Conservation (phyloP, 306 rosid species). For the Vigna radiata region DNA sequence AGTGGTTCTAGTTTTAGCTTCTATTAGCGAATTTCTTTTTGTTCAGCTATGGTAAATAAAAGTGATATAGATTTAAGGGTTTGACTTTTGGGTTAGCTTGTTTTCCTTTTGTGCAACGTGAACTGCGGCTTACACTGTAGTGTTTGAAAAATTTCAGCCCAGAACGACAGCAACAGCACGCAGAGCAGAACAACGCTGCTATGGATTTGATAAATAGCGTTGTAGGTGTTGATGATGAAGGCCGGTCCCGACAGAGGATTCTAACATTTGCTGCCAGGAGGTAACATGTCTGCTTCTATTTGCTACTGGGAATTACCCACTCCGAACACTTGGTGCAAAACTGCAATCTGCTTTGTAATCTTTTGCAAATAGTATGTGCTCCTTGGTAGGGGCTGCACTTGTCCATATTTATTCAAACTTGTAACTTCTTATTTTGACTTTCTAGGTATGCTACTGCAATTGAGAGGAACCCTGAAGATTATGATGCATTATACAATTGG, state of each 20-base stretch:
- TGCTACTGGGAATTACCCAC: constrained; percentile 1
- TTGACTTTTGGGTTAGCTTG: constrained; percentile 6
- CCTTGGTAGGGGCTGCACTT: neutral
- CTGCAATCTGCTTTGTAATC: constrained; percentile 23
- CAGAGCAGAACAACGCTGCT: constrained; percentile 78
- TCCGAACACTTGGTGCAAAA: neutral
- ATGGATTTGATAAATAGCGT: constrained; percentile 93
- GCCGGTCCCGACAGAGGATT: constrained; percentile 96
- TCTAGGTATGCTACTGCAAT: constrained; percentile 94
- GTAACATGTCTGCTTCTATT: constrained; percentile 50
- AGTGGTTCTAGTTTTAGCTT: constrained; percentile 26
- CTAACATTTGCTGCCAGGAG: constrained; percentile 98
- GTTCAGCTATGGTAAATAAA: neutral
- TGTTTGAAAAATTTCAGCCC: constrained; percentile 57
- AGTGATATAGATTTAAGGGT: constrained; percentile 29
- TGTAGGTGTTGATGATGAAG: constrained; percentile 87
- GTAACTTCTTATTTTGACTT: constrained; percentile 32
- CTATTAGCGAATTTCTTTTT: neutral
- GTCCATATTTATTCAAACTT: constrained; percentile 36
- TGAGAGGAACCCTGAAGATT: constrained; percentile 93
- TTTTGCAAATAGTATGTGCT: constrained; percentile 22
- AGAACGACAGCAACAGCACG: constrained; percentile 61
- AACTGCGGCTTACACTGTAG: constrained; percentile 30
- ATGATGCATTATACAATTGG: constrained; percentile 97
- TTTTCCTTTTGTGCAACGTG: neutral